Conservation (phyloP, 2,329 filamentous ascomycete genomes). For the Fusarium albidum region DNA sequence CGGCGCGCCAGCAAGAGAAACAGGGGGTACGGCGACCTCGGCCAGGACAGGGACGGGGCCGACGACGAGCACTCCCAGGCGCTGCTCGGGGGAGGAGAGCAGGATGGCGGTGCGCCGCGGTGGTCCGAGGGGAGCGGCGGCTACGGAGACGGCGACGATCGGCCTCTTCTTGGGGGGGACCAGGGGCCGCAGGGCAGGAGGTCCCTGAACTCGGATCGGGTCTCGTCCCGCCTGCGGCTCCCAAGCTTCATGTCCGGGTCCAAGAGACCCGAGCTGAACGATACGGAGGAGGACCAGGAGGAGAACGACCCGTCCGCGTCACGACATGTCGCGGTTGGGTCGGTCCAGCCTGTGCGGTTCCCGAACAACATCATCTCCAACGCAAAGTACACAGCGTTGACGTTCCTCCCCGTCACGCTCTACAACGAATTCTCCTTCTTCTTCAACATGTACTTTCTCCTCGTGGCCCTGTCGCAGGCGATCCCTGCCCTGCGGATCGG, state of each 20-base stretch:
- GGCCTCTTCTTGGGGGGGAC: constrained; percentile 71
- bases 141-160: constrained; percentile 69
- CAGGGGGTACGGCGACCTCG: constrained; percentile 68
- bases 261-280: constrained; percentile 46
- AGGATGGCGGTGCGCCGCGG: constrained; percentile 61
- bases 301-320: constrained; percentile 74
- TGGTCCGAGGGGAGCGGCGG: constrained; percentile 68
- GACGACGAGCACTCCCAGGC: constrained; percentile 74
- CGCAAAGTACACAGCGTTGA: constrained; percentile 95
- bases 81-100: constrained; percentile 65
- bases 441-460: constrained; percentile 98
- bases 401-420: constrained; percentile 90
- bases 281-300: constrained; percentile 58
- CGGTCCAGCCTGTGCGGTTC: constrained; percentile 76
- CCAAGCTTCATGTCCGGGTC: constrained; percentile 70
- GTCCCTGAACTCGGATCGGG: constrained; percentile 41
- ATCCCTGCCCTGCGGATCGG: constrained; percentile 91
- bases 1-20: constrained; percentile 64
- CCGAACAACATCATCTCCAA: constrained; percentile 94
- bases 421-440: constrained; percentile 99
- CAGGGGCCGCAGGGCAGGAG: constrained; percentile 39
- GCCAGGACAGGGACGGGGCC: constrained; percentile 61
- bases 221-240: constrained; percentile 65
- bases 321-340: constrained; percentile 79
- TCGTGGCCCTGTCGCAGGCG: constrained; percentile 92